A percentile compares a stretch with the other conserved stretches of the same genome.
These are phyloP conservation scores for Nitzschia inconspicua DNA, from an alignment of 108 stramenopile species.

Conservation along the genomic window DNA sequence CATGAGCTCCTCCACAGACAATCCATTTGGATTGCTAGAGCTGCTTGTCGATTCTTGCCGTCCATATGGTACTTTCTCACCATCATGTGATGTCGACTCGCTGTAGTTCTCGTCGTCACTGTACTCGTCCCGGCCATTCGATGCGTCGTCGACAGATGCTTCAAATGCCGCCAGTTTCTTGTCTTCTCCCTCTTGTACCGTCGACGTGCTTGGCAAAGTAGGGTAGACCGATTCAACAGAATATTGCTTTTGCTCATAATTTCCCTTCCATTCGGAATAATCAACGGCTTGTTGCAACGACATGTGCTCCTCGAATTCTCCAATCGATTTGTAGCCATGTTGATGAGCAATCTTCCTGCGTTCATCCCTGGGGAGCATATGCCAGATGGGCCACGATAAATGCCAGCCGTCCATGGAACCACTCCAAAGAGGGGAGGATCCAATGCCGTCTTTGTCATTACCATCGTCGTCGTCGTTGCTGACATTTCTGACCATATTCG, in stretches of 20 bases:
- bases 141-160: not conserved
- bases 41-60: constrained; percentile 3
- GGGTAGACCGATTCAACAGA: constrained; percentile 12
- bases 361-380: constrained; percentile 68
- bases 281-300: constrained; percentile 27
- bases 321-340: constrained; percentile 77
- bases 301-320: constrained; percentile 76
- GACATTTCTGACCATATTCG: no score
- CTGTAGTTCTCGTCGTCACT: constrained; percentile 57
- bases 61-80: constrained; percentile 11
- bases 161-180: not conserved
- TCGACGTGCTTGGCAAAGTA: not conserved
- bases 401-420: constrained; percentile 55
- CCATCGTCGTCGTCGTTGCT: not conserved
- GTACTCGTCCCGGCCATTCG: constrained; percentile 27
- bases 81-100: no score
- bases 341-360: constrained; percentile 59
- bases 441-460: not conserved
- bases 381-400: constrained; percentile 84
- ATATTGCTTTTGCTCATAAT: constrained; percentile 19
- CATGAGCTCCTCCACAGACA: constrained; percentile 51
- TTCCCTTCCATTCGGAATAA: constrained; percentile 22
- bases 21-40: not conserved
- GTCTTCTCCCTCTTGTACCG: not conserved
- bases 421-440: constrained; percentile 22